Evolutionary conservation across 1,284 basidiomycete species (phyloP), one percentile per base, ranked within the genome.

Genomic region (Apiotrichum siamense): DNA sequence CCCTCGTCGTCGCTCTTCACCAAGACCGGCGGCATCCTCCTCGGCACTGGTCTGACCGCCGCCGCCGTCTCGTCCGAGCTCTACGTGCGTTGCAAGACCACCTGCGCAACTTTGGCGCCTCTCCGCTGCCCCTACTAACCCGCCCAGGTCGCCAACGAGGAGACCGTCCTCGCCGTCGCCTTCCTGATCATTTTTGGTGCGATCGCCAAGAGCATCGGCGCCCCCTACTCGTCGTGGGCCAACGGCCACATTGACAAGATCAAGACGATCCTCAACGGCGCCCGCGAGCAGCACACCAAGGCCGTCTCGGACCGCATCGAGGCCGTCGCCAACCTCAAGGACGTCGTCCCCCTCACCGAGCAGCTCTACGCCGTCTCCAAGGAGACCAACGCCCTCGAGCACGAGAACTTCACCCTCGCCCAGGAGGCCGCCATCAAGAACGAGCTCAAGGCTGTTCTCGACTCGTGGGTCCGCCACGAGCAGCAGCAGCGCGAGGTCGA

Each of bases 401-500:
- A 87, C 64, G 85, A 89, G 67, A 85, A 88, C 54, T 98, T 97
- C 67, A 83, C 88, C 56, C 86, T 93, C 71, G 81, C 83, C 67
- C 94, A 98, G 79, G 87, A 89, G 77, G 85, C 87, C 60, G 83
- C 82, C 44, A 78, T 97, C 64, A 85, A 92, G 33, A 62, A 85
- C 45, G 96, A 98, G 78, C 80, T 97, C 74, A 98, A 97, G 80
- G 65, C 84, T 33, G 93, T 98, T 33, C 83, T 98, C 54, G 96
- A 98, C 81, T 88, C 87, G 72, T 97, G 94, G 93, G 93, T 94
- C 55, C 87, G 94, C 70, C 93, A 84, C 77, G 94, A 98, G 80
- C 92, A 96, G 72, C 89, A 93, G 76, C 81, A 85, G 73, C 91
- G 96, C 78, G 93, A 98, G 81, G 86, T 81, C 67, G 91, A 98